A percentile compares a stretch with the other conserved stretches of the same genome.
Conservation (phyloP, 768 basidiomycete genomes). For the Termitomyces sp. region DNA sequence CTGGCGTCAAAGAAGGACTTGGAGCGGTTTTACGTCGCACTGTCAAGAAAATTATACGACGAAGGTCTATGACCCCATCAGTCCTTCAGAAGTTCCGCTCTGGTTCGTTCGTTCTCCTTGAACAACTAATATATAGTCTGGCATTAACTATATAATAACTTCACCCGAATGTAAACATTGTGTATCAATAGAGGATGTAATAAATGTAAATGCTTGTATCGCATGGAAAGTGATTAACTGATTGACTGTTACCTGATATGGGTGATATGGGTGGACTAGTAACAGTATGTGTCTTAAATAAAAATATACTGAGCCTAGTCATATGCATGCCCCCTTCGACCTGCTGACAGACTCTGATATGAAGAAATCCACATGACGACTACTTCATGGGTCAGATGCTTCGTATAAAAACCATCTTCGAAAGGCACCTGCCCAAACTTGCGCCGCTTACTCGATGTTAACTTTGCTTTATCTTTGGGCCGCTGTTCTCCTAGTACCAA, state of each 20-base stretch:
- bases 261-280: too few species aligned
- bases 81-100: background rate
- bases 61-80: conserved; percentile 63
- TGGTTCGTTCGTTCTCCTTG: background rate
- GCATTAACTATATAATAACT: background rate
- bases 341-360: background rate
- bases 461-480: background rate
- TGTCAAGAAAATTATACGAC: conserved; percentile 87
- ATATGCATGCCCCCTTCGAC: too few species aligned
- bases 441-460: conserved; percentile 20
- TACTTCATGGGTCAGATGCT: background rate
- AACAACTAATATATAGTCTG: too few species aligned
- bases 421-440: conserved; percentile 23
- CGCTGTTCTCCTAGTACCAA: conserved; percentile 1
- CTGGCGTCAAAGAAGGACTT: conserved; percentile 67
- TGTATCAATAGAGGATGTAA: conserved; percentile 10
- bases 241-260: too few species aligned
- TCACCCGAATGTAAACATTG: background rate
- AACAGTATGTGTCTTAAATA: too few species aligned
- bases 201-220: background rate
- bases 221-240: background rate
- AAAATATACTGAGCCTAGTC: too few species aligned
- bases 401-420: background rate
- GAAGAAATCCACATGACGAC: background rate
- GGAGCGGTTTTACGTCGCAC: conserved; percentile 85